Conservation (phyloP, 2,329 filamentous ascomycete genomes). For the Dichotomopilus funicola region DNA sequence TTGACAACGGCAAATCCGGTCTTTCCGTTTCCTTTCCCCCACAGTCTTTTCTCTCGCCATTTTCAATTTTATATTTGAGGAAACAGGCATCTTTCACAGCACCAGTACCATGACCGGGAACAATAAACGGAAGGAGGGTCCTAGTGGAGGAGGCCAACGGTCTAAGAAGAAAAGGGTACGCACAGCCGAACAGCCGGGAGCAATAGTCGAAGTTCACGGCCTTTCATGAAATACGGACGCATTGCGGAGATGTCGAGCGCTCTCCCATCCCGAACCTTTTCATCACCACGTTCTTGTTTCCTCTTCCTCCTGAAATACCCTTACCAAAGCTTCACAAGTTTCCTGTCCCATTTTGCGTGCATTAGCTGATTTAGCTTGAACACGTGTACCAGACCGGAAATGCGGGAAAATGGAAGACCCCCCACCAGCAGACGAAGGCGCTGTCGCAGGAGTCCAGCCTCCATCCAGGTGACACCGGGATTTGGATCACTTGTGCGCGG, state of each 20-base stretch:
- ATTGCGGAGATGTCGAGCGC: not conserved
- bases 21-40: too few relatives aligned
- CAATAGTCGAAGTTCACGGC: too few relatives aligned
- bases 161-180: slow-evolving; percentile 33
- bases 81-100: not conserved
- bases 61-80: not conserved
- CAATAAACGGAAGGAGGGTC: slow-evolving; percentile 32
- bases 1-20: too few relatives aligned
- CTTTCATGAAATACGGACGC: not conserved
- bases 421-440: slow-evolving; percentile 49
- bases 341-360: not conserved
- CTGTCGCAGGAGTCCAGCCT: slow-evolving; percentile 42
- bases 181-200: not conserved
- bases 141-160: slow-evolving; percentile 22
- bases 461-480: slow-evolving; percentile 63
- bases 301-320: too few relatives aligned
- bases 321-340: not conserved
- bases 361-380: not conserved
- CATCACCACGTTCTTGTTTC: too few relatives aligned
- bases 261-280: not conserved
- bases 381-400: slow-evolving; percentile 41
- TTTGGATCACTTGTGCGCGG: slow-evolving; percentile 73
- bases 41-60: not conserved
- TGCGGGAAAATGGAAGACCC: slow-evolving; percentile 54
- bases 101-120: slow-evolving; percentile 24